Evolutionary conservation across 2,329 filamentous ascomycete species (phyloP).

Genomic region (Pestalotiopsis sp.): DNA sequence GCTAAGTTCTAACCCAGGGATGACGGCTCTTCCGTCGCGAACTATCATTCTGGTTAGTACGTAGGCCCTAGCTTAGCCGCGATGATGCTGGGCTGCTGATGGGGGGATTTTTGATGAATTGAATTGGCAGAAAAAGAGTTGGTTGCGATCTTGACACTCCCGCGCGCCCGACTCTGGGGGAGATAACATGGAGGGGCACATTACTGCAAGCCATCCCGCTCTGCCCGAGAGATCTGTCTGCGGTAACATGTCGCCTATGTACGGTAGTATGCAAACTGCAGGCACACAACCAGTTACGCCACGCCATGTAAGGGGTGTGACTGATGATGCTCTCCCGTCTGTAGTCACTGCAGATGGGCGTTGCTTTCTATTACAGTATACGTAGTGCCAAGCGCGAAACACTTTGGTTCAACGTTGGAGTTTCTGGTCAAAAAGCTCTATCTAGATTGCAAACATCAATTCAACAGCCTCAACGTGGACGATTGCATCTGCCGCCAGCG

Average conservation of each 20-base stretch:
- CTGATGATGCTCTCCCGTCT: neutral
- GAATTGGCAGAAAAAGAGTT: neutral
- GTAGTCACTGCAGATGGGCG: neutral
- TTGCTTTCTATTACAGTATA: neutral
- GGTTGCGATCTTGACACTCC: neutral
- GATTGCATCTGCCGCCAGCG: neutral
- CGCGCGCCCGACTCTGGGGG: conserved; percentile 5
- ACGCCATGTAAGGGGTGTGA: neutral
- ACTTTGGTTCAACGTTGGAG: neutral
- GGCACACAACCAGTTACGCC: neutral
- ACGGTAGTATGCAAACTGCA: neutral
- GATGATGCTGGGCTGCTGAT: neutral
- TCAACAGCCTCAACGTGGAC: conserved; percentile 1
- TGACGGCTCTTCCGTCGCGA: neutral
- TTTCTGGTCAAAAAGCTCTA: neutral
- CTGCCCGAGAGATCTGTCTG: neutral
- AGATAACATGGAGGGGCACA: neutral
- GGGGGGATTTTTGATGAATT: neutral
- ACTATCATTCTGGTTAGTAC: neutral
- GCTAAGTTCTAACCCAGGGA: neutral
- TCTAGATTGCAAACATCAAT: neutral
- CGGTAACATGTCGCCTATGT: neutral
- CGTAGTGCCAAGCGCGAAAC: neutral
- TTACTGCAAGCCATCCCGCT: neutral
- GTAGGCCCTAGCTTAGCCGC: neutral